Base-by-base conservation (phyloP, 208 protist species). In the Trypanosoma platydactyli region DNA sequence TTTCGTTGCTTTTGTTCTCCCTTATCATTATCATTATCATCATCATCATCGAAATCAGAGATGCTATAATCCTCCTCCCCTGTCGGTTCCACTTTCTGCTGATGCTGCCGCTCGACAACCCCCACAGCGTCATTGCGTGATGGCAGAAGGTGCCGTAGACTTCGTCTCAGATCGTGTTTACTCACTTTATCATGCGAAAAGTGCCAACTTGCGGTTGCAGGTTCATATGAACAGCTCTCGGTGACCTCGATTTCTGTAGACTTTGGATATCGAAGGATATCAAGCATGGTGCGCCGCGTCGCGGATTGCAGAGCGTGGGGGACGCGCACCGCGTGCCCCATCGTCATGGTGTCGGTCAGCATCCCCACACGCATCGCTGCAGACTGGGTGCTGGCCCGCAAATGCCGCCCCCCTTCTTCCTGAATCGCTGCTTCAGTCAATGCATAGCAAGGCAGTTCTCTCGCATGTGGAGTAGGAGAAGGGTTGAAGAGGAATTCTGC, bases 201-300 rank as follows among this genome's bases (percentile, higher is more conserved):
- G 9, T 3, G 9, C 33, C 3, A 38, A 9, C 9, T 9, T 38
- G 33, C 9, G 3, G 33, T 38, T 9, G 33, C 33, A 9, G 33
- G 33, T 38, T 38, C 33, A 38, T 38, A 11, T 38, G 33, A 9
- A 9, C 33, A 38, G 33, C 33, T 9, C 3, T 9, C 3, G 5
- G 33, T 38, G 33, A 9, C 33, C 33, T 38, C 33, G 33, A 11
- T 38, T 11, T 9, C 33, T 38, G 9, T 38, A 38, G 33, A 9
- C 33, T 38, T 38, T 9, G 33, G 33, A 38, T 68, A 25, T 3
- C 55, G 50, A 30, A 92, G 53, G 24, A 89, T 68, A 56, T 92
- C 86, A 40, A 85, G 73, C 86, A 92, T 89, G n/a, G 86, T 89
- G 29, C 86, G 83, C 4, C 86, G 80, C n/a, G 67, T 77, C 1